These are phyloP conservation scores for Capronia coronata DNA, from an alignment of 2,329 filamentous ascomycete species.

Conservation along the genomic window DNA sequence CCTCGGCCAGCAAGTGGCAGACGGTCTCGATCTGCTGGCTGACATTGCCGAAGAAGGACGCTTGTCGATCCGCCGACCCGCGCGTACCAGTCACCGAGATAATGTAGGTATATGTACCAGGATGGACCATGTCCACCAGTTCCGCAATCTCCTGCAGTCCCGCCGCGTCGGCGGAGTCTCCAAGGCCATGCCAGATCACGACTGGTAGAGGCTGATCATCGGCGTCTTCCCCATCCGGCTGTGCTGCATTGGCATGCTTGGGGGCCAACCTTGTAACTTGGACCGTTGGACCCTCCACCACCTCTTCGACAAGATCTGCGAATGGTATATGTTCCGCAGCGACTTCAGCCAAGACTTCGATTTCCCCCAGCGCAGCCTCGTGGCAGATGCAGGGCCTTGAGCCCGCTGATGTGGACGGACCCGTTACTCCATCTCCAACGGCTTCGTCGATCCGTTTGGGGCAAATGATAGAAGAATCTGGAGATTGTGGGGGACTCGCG, in stretches of 20 bases:
- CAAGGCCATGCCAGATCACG: conserved; percentile 88
- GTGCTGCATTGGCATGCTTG: neutral
- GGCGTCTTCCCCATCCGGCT: conserved; percentile 6
- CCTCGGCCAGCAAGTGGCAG: conserved; percentile 66
- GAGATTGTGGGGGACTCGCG: neutral
- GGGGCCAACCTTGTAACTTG: conserved; percentile 19
- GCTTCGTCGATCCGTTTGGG: neutral
- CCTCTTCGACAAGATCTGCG: conserved; percentile 7
- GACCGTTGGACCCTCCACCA: conserved; percentile 7
- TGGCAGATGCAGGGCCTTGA: neutral
- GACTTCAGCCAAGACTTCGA: no score
- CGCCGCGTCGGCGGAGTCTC: conserved; percentile 61
- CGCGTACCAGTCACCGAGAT: conserved; percentile 64
- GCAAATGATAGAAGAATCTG: neutral
- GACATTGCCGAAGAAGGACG: conserved; percentile 87
- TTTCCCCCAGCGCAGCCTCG: no score
- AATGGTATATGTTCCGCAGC: neutral
- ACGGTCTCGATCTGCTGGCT: conserved; percentile 69
- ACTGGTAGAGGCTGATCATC: conserved; percentile 62
- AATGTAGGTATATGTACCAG: conserved; percentile 77
- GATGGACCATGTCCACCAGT: conserved; percentile 67
- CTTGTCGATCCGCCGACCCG: conserved; percentile 60
- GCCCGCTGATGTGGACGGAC: neutral
- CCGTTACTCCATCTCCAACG: neutral
- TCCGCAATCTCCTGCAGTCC: conserved; percentile 65